Base-by-base conservation (phyloP, 805 yeast species). In the Candida khao-thaluensis region DNA sequence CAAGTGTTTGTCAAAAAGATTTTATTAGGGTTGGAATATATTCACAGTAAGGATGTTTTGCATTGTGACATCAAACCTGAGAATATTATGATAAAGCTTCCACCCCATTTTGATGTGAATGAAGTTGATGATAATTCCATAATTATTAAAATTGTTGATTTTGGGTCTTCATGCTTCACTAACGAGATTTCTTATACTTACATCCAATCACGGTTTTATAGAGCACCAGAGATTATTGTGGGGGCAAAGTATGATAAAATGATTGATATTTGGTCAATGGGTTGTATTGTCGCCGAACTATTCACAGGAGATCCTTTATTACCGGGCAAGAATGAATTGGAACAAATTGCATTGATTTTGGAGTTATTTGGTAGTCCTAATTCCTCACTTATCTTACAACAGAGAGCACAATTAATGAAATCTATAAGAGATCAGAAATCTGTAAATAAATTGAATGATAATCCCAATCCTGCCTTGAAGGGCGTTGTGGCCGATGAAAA, bases 11-110 rank as follows among this genome's bases (percentile, higher is more conserved):
- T 81, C 0, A 54, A 48, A 29, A 86, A 85, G 43, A 62, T 85
- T 3, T 59, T 85, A 10, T 56, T 64, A 6, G 90, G 86, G 0
- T 56, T 88, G 30, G 57, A 69, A n/a, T 79, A 69, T 46, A 66
- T 88, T 23, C 89, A 83, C 49, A 47, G 61, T 0, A 54, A 68
- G 18, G 65, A 71, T 9, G 72, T 88, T 5, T 77, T 88, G 17
- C 96, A 88, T 55, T 87, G 95, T 51, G 96, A 88, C 56, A 64
- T 88, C 41, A 88, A 88, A 53, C 96, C 95, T 0, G 95, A 86
- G 52, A 47, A 47, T 58, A 66, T 88, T 25, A 78, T 86, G 81
- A 59, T 84, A 4, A 54, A 57, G 35, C 43, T 67, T 10, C 73
- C 73, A 1, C 23, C 45, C 17, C 34, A 26, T 29, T 44, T 26